These are phyloP conservation scores for Nematodospora anomalae DNA, from an alignment of 1,139 yeast genomes.

Conservation along the genomic window DNA sequence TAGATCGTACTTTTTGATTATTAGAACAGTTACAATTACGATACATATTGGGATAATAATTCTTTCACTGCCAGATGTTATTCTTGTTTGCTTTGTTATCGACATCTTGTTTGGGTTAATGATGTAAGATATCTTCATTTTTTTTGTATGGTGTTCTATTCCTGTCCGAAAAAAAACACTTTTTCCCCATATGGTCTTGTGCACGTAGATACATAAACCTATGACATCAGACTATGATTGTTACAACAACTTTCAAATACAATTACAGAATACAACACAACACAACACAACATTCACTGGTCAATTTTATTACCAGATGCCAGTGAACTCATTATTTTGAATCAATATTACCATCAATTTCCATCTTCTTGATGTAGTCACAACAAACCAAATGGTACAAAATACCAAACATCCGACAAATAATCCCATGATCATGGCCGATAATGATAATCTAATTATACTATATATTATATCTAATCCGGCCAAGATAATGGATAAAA, in stretches of 20 bases:
- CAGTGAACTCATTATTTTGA: slow-evolving; percentile 14
- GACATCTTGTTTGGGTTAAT: too few relatives aligned
- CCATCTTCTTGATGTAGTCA: slow-evolving; percentile 17
- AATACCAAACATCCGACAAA: slow-evolving; percentile 14
- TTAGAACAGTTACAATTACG: slow-evolving; percentile 1
- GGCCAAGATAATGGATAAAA: slow-evolving; percentile 17
- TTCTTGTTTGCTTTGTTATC: neutral
- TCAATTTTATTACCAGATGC: slow-evolving; percentile 13
- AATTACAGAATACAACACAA: too few relatives aligned
- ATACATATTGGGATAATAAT: neutral
- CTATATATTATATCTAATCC: slow-evolving; percentile 23
- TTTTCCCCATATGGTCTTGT: too few relatives aligned
- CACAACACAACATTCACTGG: too few relatives aligned
- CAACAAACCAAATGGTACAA: slow-evolving; percentile 15
- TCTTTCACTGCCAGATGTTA: neutral
- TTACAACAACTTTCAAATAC: too few relatives aligned
- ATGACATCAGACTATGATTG: too few relatives aligned
- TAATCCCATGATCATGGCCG: slow-evolving; percentile 19
- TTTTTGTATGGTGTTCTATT: too few relatives aligned
- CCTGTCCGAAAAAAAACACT: too few relatives aligned
- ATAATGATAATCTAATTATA: slow-evolving; percentile 19
- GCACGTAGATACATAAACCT: too few relatives aligned
- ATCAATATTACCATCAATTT: slow-evolving; percentile 13
- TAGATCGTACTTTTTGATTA: slow-evolving; percentile 5
- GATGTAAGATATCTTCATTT: too few relatives aligned